Conservation (phyloP, 345 rosid species). For the Sonneratia caseolaris region DNA sequence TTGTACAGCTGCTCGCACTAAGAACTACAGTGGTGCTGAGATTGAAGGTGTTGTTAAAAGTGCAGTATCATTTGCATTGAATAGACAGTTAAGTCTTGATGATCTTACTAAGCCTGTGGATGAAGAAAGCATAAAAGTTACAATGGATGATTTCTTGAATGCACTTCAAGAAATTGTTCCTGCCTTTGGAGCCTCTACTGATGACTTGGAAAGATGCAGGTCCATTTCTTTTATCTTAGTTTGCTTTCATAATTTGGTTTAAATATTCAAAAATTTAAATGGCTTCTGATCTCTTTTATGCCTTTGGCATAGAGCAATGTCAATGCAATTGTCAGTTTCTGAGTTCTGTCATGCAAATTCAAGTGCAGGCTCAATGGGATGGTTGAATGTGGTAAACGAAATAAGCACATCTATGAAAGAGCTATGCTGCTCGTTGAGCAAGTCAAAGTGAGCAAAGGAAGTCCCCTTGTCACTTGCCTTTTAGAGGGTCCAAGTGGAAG, state of each 20-base stretch:
- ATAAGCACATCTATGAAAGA: slow-evolving; percentile 79
- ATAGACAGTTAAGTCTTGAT: slow-evolving; percentile 89
- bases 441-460: slow-evolving; percentile 95
- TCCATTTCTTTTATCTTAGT: slow-evolving; percentile 6
- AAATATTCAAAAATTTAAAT: not conserved
- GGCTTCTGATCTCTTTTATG: not conserved
- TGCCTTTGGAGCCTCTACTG: slow-evolving; percentile 97
- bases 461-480: slow-evolving; percentile 91
- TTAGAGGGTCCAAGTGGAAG: slow-evolving; percentile 95
- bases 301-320: not conserved
- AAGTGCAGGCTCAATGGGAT: slow-evolving; percentile 74
- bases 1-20: slow-evolving; percentile 87
- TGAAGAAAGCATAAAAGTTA: slow-evolving; percentile 90
- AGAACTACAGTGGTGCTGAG: slow-evolving; percentile 98
- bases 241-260: not conserved
- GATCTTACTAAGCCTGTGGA: slow-evolving; percentile 97
- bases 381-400: slow-evolving; percentile 72
- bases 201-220: slow-evolving; percentile 97
- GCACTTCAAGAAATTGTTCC: slow-evolving; percentile 75
- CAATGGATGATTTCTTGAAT: slow-evolving; percentile 83
- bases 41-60: slow-evolving; percentile 99
- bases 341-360: slow-evolving; percentile 6
- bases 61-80: slow-evolving; percentile 92
- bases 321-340: not conserved
- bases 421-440: slow-evolving; percentile 87